A percentile compares a stretch with the other conserved stretches of the same genome.
Evolutionary conservation across 148 eudicot species (phyloP).

Genomic region (Oxyria digyna): DNA sequence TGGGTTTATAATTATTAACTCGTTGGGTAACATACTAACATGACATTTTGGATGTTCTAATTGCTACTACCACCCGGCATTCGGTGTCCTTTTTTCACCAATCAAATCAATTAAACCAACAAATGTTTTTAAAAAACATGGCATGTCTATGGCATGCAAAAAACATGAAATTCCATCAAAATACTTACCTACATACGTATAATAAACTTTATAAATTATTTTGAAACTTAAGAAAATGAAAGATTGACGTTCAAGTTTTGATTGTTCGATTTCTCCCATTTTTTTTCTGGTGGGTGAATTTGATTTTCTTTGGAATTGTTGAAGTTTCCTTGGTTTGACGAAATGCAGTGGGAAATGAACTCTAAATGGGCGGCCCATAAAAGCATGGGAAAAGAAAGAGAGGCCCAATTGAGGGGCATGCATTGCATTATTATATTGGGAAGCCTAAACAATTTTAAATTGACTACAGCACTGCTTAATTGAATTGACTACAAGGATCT

Average conservation of each 20-base stretch:
- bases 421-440: neutral
- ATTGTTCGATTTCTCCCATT: no score
- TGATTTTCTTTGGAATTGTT: no score
- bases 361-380: neutral
- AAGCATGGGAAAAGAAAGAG: neutral
- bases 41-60: neutral
- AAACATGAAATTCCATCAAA: neutral
- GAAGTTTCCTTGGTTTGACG: neutral
- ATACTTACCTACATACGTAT: no score
- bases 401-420: slow-evolving; percentile 4
- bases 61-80: neutral
- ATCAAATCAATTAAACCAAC: neutral
- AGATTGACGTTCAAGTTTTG: no score
- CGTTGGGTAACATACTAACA: neutral
- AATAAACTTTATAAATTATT: no score
- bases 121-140: neutral
- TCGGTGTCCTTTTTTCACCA: neutral
- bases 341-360: neutral
- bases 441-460: neutral
- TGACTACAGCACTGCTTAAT: neutral
- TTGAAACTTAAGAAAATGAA: no score
- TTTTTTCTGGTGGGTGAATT: no score
- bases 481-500: neutral
- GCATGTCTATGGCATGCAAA: neutral
- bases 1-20: neutral